Base-by-base conservation (phyloP, 2,329 filamentous ascomycete species). In the Tolypocladium pustulatum region DNA sequence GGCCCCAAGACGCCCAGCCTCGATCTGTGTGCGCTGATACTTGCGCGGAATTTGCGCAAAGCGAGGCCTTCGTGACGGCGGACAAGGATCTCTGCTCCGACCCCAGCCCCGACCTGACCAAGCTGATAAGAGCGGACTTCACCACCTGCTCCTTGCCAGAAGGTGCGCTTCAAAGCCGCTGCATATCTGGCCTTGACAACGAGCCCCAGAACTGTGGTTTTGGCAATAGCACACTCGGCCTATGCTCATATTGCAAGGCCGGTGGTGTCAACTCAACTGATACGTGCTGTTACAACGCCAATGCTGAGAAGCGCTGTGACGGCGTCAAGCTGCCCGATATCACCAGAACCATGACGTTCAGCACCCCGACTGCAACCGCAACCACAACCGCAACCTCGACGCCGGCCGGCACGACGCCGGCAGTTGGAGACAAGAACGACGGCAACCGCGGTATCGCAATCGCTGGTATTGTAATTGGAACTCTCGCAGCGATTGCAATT, bases 231-330 rank as follows among this genome's bases (percentile, higher is more conserved):
- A 84, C 81, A 9, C 71, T 86, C 58, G 91, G 92, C 3, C 79
- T 99, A 40, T 99, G 94, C 76, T 85, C 87, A 5, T 97, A 94
- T 72, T 99, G 94, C 72, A 81, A 83, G 49, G 80, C 85, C 8
- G 93, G 89, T 66, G 91, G 92, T 34, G 84, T 87, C 62, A 97
- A 97, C 73, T 88, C 91, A 12, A 97, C 93, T 56, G 93, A 97
- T 71, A 95, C 92, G 4, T 99, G 94, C 77, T 99, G 94, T 73
- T 87, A 91, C 68, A 91, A 85, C 66, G 86, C 92, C 6, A 80
- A 91, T 61, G 86, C 88, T n/a, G 82, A 90, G 60, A 75, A 76
- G 32, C 83, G 86, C 62, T 99, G 94, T 71, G 75, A 82, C 55
- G 83, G 83, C 56, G 89, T 99, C n/a, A 78, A 82, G 32, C 77